Base-by-base conservation (phyloP, 1,284 basidiomycete genomes). In the Ceratobasidium sp. region DNA sequence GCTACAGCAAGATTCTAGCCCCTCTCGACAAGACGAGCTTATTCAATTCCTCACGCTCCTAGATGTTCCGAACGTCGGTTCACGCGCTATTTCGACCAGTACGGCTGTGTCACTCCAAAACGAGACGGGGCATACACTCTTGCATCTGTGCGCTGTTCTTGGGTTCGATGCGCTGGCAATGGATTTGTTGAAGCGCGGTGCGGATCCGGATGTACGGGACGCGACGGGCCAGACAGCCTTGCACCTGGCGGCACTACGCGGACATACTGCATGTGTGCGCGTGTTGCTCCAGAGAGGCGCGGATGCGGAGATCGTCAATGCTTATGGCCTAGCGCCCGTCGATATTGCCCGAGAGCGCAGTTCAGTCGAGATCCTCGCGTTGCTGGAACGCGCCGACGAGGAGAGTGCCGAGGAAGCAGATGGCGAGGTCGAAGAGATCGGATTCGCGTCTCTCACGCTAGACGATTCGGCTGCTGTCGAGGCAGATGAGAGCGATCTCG, bases 221-320 rank as follows among this genome's bases (percentile, higher is more conserved):
- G 86, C 88, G 76, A 98, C 96, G 81, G 97, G 97, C 6, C 96
- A 88, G 80, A 99, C 97, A 0, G 90, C 97, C 0, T 84, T 99
- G 47, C 95, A 97, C 81, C 92, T 97, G 80, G 94, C 96, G 17
- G 92, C 90, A 0, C 84, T 97, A 53, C 87, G 86, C 22, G 89
- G 88, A 29, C 90, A 92, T 24, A 83, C 86, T 56, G 86, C 88
- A 11, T 95, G 94, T 80, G 89, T 90, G 0, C 85, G 87, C 50
- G 83, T 91, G 3, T 85, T 99, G 36, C 80, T 98, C 17, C 85
- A 88, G 17, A 93, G 90, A 33, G 95, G 95, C 17, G 97, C 97
- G 0, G 90, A 94, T 74, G 82, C 87, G 54, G 91, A 93, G 79
- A 87, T 95, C 60, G 91, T 93, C 33, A 91, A 95, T 74, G 87